Conservation (phyloP, 805 yeast genomes). For the Ogataea dorogensis region DNA sequence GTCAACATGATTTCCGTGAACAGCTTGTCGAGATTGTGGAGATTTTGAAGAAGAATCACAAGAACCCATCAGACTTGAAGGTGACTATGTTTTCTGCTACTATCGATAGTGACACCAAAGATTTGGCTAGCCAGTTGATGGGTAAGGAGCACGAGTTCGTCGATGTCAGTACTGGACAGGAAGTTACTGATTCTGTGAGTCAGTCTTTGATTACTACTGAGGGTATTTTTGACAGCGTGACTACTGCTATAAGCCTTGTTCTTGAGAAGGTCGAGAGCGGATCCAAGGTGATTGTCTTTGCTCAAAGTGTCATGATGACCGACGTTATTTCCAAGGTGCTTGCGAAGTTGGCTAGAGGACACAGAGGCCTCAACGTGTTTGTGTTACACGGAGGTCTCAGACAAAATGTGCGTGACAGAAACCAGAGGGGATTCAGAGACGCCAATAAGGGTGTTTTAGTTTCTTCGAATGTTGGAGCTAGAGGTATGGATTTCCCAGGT, state of each 20-base stretch:
- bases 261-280: slow-evolving; percentile 34
- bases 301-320: slow-evolving; percentile 73
- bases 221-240: slow-evolving; percentile 55
- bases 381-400: slow-evolving; percentile 71
- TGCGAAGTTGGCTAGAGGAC: too few species aligned
- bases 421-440: slow-evolving; percentile 33
- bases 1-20: slow-evolving; percentile 76
- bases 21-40: slow-evolving; percentile 59
- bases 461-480: slow-evolving; percentile 91
- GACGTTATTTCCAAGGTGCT: slow-evolving; percentile 53
- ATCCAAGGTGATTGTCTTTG: slow-evolving; percentile 79
- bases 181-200: slow-evolving; percentile 69
- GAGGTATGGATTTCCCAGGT: slow-evolving; percentile 94
- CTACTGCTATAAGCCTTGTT: slow-evolving; percentile 55
- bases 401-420: slow-evolving; percentile 55
- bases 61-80: slow-evolving; percentile 44
- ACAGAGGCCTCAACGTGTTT: slow-evolving; percentile 17
- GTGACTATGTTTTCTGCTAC: slow-evolving; percentile 88
- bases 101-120: slow-evolving; percentile 62
- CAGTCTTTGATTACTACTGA: slow-evolving; percentile 62
- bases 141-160: slow-evolving; percentile 55
- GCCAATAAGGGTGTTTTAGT: slow-evolving; percentile 57
- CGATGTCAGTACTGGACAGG: slow-evolving; percentile 72
- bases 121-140: slow-evolving; percentile 60
- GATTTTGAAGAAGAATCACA: slow-evolving; percentile 36